These are phyloP conservation scores for Yarrowia keelungensis DNA, from an alignment of 805 yeast genomes.

Conservation along the genomic window DNA sequence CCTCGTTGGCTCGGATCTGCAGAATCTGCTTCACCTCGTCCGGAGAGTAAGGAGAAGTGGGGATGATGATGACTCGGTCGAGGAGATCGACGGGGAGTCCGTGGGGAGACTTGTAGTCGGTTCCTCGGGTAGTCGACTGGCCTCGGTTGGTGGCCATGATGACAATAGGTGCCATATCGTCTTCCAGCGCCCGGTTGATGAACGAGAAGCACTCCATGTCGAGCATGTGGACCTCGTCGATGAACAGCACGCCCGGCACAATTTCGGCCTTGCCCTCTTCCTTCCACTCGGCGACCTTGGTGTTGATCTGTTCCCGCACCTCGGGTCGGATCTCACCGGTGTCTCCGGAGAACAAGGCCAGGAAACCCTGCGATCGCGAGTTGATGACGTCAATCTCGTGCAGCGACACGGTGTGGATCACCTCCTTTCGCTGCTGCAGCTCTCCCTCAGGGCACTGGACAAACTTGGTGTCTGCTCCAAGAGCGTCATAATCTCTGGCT, in stretches of 20 bases:
- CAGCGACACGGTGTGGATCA: slow-evolving; percentile 95
- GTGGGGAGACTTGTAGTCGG: slow-evolving; percentile 92
- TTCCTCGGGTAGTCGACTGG: slow-evolving; percentile 89
- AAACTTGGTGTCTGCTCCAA: slow-evolving; percentile 97
- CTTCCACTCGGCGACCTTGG: slow-evolving; percentile 97
- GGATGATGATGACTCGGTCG: slow-evolving; percentile 91
- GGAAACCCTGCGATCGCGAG: slow-evolving; percentile 96
- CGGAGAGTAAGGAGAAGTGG: slow-evolving; percentile 76
- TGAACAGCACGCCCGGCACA: slow-evolving; percentile 95
- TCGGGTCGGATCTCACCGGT: slow-evolving; percentile 97
- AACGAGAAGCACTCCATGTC: slow-evolving; percentile 96
- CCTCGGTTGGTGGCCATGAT: slow-evolving; percentile 99
- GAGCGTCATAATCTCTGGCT: slow-evolving; percentile 97
- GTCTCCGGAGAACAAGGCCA: slow-evolving; percentile 93
- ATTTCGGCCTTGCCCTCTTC: slow-evolving; percentile 98
- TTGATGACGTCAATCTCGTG: slow-evolving; percentile 98
- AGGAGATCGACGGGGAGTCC: slow-evolving; percentile 96
- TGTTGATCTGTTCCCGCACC: slow-evolving; percentile 94
- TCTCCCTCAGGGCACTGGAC: slow-evolving; percentile 99
- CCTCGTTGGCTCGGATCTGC: slow-evolving; percentile 90
- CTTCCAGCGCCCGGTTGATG: slow-evolving; percentile 94
- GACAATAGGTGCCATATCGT: slow-evolving; percentile 94
- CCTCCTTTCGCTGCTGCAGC: slow-evolving; percentile 92
- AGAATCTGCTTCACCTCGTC: slow-evolving; percentile 88
- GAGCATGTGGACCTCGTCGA: slow-evolving; percentile 98